Conservation (phyloP, 257 asterid species). For the Sherardia arvensis region DNA sequence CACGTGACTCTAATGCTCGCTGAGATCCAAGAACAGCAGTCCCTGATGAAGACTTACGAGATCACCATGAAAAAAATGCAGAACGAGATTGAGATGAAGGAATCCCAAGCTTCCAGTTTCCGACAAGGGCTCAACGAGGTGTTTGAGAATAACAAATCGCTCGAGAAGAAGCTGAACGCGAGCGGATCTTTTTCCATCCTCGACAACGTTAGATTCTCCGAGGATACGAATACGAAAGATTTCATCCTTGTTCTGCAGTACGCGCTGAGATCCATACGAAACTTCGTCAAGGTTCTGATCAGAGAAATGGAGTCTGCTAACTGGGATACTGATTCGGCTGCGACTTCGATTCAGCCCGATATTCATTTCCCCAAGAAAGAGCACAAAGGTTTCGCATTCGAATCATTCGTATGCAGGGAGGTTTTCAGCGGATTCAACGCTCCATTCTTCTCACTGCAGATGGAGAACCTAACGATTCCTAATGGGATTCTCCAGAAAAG, state of each 20-base stretch:
- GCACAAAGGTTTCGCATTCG: conserved; percentile 65
- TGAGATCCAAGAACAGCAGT: conserved; percentile 92
- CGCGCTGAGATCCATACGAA: conserved; percentile 54
- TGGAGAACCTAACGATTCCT: conserved; percentile 18
- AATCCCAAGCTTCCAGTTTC: conserved; percentile 18
- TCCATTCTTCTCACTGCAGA: conserved; percentile 23
- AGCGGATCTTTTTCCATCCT: conserved; percentile 75
- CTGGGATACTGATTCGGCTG: conserved; percentile 87
- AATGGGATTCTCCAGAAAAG: conserved; percentile 26
- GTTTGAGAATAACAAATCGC: conserved; percentile 29
- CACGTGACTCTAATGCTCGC: conserved; percentile 87
- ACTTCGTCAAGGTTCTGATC: conserved; percentile 56
- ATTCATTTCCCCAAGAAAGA: conserved; percentile 36
- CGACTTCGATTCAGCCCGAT: conserved; percentile 43
- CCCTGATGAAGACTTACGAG: conserved; percentile 85
- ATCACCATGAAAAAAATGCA: conserved; percentile 94
- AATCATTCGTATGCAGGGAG: conserved; percentile 76
- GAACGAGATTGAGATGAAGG: conserved; percentile 54
- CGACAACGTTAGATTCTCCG: conserved; percentile 48
- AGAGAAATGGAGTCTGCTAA: conserved; percentile 68
- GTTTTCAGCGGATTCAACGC: conserved; percentile 52
- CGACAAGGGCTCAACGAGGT: conserved; percentile 23
- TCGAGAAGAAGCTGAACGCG: conserved; percentile 61
- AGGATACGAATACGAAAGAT: conserved; percentile 35
- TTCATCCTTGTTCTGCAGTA: conserved; percentile 60